A percentile compares a stretch with the other conserved stretches of the same genome.
phyloP scores from a whole-genome alignment of 257 asterid species.

The Vinca minor region DNA sequence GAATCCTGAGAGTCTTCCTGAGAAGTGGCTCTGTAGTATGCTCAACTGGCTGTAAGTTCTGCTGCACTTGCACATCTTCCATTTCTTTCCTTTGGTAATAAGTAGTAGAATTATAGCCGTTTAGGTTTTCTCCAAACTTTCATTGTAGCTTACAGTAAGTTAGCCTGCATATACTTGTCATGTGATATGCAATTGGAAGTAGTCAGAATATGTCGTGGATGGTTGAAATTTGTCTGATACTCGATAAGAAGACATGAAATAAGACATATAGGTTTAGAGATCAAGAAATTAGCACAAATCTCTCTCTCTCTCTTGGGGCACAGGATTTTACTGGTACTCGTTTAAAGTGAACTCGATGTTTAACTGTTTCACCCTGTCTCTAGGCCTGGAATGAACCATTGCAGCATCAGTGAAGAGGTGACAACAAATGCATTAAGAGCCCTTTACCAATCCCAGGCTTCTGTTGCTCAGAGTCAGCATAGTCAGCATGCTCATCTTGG shows the following conservation, averaged over 20 bases:
- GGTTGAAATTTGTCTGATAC: conserved; percentile 1
- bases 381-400: conserved; percentile 96
- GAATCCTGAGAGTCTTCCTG: conserved; percentile 74
- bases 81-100: neutral
- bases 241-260: neutral
- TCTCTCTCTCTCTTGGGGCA: conserved; percentile 5
- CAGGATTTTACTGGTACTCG: neutral
- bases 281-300: neutral
- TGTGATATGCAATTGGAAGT: neutral
- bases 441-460: conserved; percentile 57
- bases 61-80: conserved; percentile 6
- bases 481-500: conserved; percentile 34
- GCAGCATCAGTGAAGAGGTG: conserved; percentile 70
- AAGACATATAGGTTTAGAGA: neutral
- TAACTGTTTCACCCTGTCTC: conserved; percentile 21
- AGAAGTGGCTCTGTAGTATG: conserved; percentile 91
- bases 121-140: neutral
- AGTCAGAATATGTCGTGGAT: neutral
- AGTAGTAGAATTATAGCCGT: neutral
- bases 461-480: conserved; percentile 42
- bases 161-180: no score
- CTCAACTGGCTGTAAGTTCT: conserved; percentile 95
- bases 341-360: conserved; percentile 4
- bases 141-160: neutral
- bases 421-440: conserved; percentile 77